These are phyloP conservation scores for California macrophylla DNA, from an alignment of 441 rosid genomes.

Conservation along the genomic window DNA sequence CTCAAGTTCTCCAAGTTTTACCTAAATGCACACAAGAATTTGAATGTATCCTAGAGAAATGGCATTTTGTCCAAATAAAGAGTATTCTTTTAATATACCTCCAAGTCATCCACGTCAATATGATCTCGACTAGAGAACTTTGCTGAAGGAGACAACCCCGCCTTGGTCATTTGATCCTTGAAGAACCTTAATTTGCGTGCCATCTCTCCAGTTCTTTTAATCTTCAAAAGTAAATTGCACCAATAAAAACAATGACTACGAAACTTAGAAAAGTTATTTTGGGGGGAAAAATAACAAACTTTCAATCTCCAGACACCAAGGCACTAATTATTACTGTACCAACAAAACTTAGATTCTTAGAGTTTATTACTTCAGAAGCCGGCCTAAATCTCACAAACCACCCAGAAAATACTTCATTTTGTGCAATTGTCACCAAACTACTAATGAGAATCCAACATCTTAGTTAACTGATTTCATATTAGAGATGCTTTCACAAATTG, in stretches of 20 bases:
- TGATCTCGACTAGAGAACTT: conserved; percentile 17
- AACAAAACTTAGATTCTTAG: background rate
- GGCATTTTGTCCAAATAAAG: conserved; percentile 1
- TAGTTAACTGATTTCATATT: background rate
- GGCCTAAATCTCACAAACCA: background rate
- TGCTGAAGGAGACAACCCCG: conserved; percentile 33
- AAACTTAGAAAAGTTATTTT: background rate
- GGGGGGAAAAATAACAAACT: background rate
- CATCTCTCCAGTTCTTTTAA: conserved; percentile 52
- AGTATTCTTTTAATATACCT: conserved; percentile 24
- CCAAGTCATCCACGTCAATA: conserved; percentile 35
- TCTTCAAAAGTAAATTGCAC: conserved; percentile 19
- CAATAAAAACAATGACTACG: background rate
- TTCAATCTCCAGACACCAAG: background rate
- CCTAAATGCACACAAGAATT: conserved; percentile 22
- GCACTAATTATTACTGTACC: background rate
- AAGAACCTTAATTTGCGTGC: conserved; percentile 43
- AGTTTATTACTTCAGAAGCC: background rate
- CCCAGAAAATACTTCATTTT: background rate
- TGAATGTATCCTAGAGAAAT: background rate
- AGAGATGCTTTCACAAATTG: background rate
- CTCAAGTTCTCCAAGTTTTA: conserved; percentile 74
- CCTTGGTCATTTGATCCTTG: conserved; percentile 44
- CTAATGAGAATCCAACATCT: conserved; percentile 1
- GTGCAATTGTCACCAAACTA: background rate